Conservation (phyloP, 73 alveolate genomes). For the Paramecium pentaurelia region DNA sequence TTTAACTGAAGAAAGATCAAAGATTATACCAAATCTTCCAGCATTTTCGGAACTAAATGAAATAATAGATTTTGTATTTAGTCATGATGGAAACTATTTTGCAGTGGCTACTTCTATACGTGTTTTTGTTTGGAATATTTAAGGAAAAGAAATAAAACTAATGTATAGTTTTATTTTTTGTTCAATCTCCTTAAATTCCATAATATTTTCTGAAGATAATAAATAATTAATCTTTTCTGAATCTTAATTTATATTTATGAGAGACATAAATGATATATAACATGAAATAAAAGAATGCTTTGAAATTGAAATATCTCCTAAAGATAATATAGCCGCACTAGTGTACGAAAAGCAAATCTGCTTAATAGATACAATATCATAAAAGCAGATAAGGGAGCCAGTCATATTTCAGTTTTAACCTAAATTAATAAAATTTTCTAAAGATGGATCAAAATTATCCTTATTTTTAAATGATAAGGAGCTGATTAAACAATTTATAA, state of each 20-base stretch:
- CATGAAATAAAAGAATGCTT: too few species aligned
- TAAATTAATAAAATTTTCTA: neutral
- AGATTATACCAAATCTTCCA: neutral
- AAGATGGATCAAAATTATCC: neutral
- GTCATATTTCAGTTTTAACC: neutral
- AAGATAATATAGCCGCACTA: neutral
- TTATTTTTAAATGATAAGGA: neutral
- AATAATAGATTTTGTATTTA: too few species aligned
- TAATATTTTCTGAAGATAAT: neutral
- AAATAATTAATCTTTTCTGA: neutral
- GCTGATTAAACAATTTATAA: too few species aligned
- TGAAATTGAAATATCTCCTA: neutral
- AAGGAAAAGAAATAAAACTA: neutral
- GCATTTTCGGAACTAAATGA: neutral
- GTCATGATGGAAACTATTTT: neutral
- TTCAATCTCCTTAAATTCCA: neutral
- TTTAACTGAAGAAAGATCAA: neutral
- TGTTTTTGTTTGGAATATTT: neutral
- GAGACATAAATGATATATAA: too few species aligned
- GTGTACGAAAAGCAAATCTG: neutral
- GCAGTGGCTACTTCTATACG: neutral
- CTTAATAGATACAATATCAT: neutral
- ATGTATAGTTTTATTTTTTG: too few species aligned
- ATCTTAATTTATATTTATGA: too few species aligned
- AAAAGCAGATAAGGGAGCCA: too few species aligned